Conservation (phyloP, 768 basidiomycete species). For the Mycena galericulata region DNA sequence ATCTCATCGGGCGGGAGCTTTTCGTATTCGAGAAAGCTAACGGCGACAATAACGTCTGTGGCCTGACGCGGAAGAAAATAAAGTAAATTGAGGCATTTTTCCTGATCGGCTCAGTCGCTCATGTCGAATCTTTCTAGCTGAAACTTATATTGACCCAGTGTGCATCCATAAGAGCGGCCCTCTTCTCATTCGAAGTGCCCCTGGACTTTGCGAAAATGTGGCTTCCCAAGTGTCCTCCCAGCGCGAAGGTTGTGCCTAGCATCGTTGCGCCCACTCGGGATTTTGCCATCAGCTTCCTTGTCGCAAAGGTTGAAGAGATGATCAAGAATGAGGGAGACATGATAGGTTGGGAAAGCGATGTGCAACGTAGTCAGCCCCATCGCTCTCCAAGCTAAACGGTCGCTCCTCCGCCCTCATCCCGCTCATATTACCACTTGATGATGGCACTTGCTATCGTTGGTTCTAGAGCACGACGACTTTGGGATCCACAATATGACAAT, state of each 20-base stretch:
- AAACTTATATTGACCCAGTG: conserved; percentile 12
- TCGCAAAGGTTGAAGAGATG: conserved; percentile 13
- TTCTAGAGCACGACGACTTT: conserved; percentile 31
- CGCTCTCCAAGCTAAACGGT: conserved; percentile 9
- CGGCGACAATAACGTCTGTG: conserved; percentile 30
- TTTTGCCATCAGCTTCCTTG: conserved; percentile 16
- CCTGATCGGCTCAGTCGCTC: not conserved
- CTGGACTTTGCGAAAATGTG: conserved; percentile 15
- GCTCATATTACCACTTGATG: conserved; percentile 8
- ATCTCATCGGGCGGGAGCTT: conserved; percentile 3
- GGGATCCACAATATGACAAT: conserved; percentile 33
- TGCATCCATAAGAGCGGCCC: conserved; percentile 22
- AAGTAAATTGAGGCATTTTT: no score
- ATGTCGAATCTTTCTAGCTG: no score
- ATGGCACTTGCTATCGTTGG: conserved; percentile 16
- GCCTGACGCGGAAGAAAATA: conserved; percentile 8
- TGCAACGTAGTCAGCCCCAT: conserved; percentile 9
- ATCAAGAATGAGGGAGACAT: conserved; percentile 14
- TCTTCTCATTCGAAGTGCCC: conserved; percentile 21
- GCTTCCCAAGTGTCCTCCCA: conserved; percentile 8
- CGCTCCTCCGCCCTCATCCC: conserved; percentile 18
- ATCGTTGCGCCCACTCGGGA: conserved; percentile 22
- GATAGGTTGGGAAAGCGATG: not conserved
- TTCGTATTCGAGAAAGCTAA: conserved; percentile 22
- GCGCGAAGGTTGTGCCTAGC: not conserved